Base-by-base conservation (phyloP, 257 asterid genomes). In the Jacaranda copaia region DNA sequence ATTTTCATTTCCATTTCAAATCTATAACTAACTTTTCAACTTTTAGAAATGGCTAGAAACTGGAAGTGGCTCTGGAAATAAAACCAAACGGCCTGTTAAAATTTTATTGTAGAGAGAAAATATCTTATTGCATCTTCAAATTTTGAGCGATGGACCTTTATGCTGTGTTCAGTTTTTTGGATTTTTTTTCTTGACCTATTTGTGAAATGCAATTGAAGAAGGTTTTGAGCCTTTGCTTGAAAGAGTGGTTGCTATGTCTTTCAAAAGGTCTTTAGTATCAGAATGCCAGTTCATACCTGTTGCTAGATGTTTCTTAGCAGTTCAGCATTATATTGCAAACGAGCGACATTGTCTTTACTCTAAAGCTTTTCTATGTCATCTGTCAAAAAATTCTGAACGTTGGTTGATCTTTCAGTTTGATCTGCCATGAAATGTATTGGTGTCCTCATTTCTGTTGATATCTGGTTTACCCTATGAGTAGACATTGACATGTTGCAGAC, bases 401-500 rank as follows among this genome's bases (percentile, higher is more conserved):
- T 18, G 57, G 74, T 51, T 73, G 32, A 60, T 40, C 49, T 62
- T 13, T 48, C 18, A 25, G 66, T 68, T 77, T 81, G 65, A 13
- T 49, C 18, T 65, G 57, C 75, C 62, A 68, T 73, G 39, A 72
- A 60, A 72, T 77, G 38, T 69, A 8, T 40, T 55, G 61, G 8
- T 39, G 20, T 76, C 69, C 14, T 72, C 68, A 56, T 81, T 8
- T 74, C 7, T 79, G 58, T 42, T 79, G 64, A n/a, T 75, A 20
- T 78, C 52, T 70, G 43, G 58, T 81, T 60, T 52, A 38, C 70
- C 8, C 46, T 75, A 66, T 72, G 74, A 76, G 14, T 74, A 25
- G 56, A 62, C 69, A 76, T 63, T 55, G 65, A 57, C 39, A 39
- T 76, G 71, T 77, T 74, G 85, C 93, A 94, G 98, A 73, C 93